These are phyloP conservation scores for Candida ascalaphidarum DNA, from an alignment of 805 yeast species.

Conservation along the genomic window DNA sequence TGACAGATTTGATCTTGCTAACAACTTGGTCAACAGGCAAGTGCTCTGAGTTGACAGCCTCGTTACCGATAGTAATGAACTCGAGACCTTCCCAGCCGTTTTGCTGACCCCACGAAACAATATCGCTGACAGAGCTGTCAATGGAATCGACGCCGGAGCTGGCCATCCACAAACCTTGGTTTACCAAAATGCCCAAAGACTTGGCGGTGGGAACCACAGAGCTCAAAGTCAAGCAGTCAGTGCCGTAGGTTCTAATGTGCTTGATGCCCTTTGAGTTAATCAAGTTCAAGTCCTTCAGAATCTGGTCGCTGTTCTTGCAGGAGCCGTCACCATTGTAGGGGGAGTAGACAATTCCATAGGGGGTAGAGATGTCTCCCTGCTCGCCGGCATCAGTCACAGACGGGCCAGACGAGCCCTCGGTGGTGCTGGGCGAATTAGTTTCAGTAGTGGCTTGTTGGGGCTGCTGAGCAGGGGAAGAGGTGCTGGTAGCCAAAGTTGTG, in stretches of 20 bases:
- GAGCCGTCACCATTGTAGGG: constrained; percentile 65
- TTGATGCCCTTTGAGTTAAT: constrained; percentile 56
- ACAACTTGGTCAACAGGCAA: constrained; percentile 55
- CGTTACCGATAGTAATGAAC: constrained; percentile 79
- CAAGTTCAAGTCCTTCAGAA: constrained; percentile 47
- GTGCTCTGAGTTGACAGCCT: constrained; percentile 64
- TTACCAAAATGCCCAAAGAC: constrained; percentile 56
- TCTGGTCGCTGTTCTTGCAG: constrained; percentile 54
- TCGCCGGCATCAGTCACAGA: constrained; percentile 4
- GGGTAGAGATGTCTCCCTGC: constrained; percentile 26
- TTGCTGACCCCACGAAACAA: constrained; percentile 41
- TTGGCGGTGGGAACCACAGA: constrained; percentile 57
- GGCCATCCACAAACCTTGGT: constrained; percentile 84
- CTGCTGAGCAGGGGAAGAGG: constrained; percentile 6
- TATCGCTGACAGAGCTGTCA: constrained; percentile 45
- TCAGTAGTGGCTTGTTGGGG: constrained; percentile 1
- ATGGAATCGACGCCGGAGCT: constrained; percentile 60
- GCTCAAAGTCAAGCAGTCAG: constrained; percentile 68
- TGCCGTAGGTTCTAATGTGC: constrained; percentile 73
- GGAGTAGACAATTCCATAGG: constrained; percentile 61
- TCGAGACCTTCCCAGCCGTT: constrained; percentile 69
- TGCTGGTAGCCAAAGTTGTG: constrained; percentile 2
- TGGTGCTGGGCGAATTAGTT: constrained; percentile 6
- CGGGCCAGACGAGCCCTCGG: constrained; percentile 6
- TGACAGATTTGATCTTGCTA: constrained; percentile 57